These are phyloP conservation scores for Curvularia spicifera DNA, from an alignment of 2,329 filamentous ascomycete genomes.

Conservation along the genomic window DNA sequence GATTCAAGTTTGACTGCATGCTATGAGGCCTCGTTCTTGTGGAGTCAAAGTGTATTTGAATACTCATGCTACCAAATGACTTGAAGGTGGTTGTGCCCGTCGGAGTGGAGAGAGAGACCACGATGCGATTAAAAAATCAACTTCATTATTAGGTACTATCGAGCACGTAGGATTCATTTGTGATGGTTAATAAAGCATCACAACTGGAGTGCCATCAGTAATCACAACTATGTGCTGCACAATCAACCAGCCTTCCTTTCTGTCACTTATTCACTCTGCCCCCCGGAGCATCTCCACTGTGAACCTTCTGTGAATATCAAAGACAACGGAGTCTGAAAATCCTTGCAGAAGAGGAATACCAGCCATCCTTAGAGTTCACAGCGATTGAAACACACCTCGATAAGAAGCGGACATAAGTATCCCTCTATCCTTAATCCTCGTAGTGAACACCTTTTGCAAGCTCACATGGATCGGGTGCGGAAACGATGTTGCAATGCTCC, in stretches of 20 bases:
- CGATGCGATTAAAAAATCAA: not conserved
- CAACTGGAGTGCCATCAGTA: not conserved
- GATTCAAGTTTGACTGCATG: not conserved
- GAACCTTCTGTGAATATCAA: not conserved
- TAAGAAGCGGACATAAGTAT: not conserved
- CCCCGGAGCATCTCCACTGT: not conserved
- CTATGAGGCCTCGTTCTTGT: not conserved
- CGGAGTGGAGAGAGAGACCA: not conserved
- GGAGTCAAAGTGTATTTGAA: not conserved
- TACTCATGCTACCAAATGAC: not conserved
- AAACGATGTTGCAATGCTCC: constrained; percentile 55
- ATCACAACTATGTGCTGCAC: too few relatives aligned
- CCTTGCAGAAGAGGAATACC: not conserved
- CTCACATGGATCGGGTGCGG: constrained; percentile 53
- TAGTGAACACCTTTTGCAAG: constrained; percentile 36
- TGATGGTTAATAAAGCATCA: not conserved
- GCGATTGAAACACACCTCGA: not conserved
- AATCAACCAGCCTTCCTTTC: not conserved
- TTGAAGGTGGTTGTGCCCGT: not conserved
- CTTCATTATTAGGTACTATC: not conserved
- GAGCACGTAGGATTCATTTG: not conserved
- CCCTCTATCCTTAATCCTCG: constrained; percentile 28
- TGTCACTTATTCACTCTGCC: not conserved
- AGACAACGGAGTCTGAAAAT: not conserved
- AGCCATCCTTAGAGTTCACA: not conserved